Evolutionary conservation across 163 green algal species (phyloP), one percentile per base, ranked within the genome.

Genomic region (Chlamydomonas reinhardtii): DNA sequence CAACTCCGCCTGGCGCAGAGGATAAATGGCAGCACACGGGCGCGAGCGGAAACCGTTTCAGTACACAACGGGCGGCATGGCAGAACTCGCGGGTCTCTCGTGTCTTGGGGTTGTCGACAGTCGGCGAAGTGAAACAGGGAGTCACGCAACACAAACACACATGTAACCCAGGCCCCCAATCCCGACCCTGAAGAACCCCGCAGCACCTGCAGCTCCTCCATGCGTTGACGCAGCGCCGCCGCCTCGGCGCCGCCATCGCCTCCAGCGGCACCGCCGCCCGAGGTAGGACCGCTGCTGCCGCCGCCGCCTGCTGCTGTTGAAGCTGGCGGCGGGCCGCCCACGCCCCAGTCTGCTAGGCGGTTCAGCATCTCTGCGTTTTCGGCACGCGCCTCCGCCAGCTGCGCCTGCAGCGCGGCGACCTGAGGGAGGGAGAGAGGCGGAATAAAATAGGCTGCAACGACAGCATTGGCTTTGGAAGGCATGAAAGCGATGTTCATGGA

Each of bases 301-400:
- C n/a, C n/a, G 70, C 70, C 22, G 70, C 70, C 20, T 17, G 70
- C 70, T 34, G 24, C 32, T 32, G 12, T 31, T 48, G 24, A 16
- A 19, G n/a, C 24, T 35, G 78, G 22, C 65, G 52, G 37, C 34
- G 66, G 22, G 48, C 69, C 34, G 48, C 69, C 52, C 54, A 86
- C 69, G 35, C 73, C 79, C 79, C 79, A 86, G 54, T 86, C 79
- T 56, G 73, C 69, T 16, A 86, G 68, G 29, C 79, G 69, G 22
- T 27, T 6, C 32, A 86, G 54, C 79, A 86, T 70, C 79, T 77
- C 69, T 0, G 20, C 24, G 69, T 78, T 79, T 12, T 86, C 79
- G 16, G 32, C 29, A 0, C 69, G 79, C 34, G 68, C 79, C 79
- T 86, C 79, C 27, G 34, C 27, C 31, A 86, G 79, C 54, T 86